Conservation (phyloP, 768 basidiomycete genomes). For the Agrocybe praecox region DNA sequence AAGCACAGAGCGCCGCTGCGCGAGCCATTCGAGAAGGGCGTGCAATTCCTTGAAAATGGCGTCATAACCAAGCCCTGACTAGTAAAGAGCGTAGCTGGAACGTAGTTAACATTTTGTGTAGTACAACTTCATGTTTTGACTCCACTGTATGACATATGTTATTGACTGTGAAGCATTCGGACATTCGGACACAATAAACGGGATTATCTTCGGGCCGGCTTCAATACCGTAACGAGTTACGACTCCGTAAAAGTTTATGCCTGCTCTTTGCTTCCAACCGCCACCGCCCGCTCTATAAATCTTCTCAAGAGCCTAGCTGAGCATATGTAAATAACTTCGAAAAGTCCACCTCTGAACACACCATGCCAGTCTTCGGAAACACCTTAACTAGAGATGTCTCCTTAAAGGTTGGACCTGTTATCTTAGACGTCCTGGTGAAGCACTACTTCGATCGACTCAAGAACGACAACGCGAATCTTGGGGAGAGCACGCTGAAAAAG, state of each 20-base stretch:
- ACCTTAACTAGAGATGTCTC: conserved; percentile 64
- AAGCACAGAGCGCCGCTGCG: conserved; percentile 55
- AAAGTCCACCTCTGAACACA: not conserved
- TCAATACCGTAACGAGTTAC: not conserved
- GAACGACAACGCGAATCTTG: conserved; percentile 37
- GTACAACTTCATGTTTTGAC: no score
- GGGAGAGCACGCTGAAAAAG: conserved; percentile 53
- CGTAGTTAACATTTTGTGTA: no score
- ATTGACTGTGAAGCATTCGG: no score
- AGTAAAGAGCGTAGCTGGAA: no score
- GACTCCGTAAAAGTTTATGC: not conserved
- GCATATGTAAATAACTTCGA: not conserved
- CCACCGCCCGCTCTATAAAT: not conserved
- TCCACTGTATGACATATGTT: no score
- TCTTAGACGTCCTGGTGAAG: conserved; percentile 79
- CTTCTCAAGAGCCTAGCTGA: not conserved
- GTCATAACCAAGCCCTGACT: not conserved
- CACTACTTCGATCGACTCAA: conserved; percentile 78
- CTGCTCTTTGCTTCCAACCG: not conserved
- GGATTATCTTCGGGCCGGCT: not conserved
- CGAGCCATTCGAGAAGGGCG: conserved; percentile 50
- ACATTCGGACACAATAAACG: not conserved
- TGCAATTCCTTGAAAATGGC: conserved; percentile 36
- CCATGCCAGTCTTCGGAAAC: conserved; percentile 31
- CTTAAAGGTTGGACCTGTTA: conserved; percentile 68